Conservation (phyloP, 768 basidiomycete genomes). For the Pulveroboletus frians region DNA sequence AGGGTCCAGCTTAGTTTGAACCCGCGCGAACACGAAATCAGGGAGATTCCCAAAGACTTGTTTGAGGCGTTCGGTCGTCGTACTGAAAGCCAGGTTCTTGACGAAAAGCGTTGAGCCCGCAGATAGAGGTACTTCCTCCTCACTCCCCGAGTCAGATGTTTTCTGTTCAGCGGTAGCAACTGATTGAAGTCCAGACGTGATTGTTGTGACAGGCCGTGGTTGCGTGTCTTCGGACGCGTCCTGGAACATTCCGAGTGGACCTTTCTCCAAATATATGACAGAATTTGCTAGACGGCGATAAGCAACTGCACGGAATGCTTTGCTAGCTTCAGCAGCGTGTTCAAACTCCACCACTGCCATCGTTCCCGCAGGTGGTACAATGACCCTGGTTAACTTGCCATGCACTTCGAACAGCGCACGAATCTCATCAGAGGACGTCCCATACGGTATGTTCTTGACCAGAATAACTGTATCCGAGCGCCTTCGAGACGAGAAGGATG, state of each 20-base stretch:
- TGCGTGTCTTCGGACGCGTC: constrained; percentile 31
- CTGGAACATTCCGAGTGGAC: constrained; percentile 77
- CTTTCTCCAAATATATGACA: constrained; percentile 90
- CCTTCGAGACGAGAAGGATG: constrained; percentile 46
- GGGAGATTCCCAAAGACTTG: constrained; percentile 70
- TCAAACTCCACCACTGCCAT: constrained; percentile 88
- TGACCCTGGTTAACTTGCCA: constrained; percentile 62
- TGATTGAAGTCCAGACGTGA: constrained; percentile 24
- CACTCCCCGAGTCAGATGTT: constrained; percentile 28
- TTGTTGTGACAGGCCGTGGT: constrained; percentile 5
- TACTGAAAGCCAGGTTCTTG: constrained; percentile 95
- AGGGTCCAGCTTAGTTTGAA: constrained; percentile 89
- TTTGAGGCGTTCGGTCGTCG: constrained; percentile 66
- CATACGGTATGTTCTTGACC: constrained; percentile 96
- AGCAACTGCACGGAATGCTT: constrained; percentile 76
- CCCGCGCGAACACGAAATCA: constrained; percentile 78
- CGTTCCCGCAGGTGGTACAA: constrained; percentile 90
- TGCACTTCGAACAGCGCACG: constrained; percentile 73
- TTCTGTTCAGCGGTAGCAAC: constrained; percentile 45
- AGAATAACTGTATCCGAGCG: constrained; percentile 80
- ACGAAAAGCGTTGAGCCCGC: constrained; percentile 84
- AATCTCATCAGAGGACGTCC: constrained; percentile 72
- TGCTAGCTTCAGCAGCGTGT: constrained; percentile 61
- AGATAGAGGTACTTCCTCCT: constrained; percentile 40
- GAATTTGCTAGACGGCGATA: constrained; percentile 88